Conservation (phyloP, 306 rosid genomes). For the Benincasa hispida region DNA sequence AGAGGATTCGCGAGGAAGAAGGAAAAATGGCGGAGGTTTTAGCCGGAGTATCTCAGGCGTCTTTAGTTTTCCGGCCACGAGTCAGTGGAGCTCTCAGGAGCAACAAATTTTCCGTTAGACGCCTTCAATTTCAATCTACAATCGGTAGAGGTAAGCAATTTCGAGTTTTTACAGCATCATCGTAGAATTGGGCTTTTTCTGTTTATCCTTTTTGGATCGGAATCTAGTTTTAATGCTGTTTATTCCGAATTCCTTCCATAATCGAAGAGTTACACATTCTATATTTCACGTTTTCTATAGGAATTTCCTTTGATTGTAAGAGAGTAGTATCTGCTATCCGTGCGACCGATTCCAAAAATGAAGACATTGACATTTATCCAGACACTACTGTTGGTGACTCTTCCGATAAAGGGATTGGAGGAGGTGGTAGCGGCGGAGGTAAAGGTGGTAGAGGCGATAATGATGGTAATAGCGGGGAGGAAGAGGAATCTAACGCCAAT, state of each 20-base stretch:
- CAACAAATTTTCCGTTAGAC: not conserved
- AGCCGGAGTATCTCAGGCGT: constrained; percentile 8
- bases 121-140: constrained; percentile 3
- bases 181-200: not conserved
- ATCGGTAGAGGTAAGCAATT: constrained; percentile 1
- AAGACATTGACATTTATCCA: not conserved
- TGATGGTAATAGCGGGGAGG: constrained; percentile 25
- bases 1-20: not conserved
- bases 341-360: constrained; percentile 4
- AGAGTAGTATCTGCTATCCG: not conserved
- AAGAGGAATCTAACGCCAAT: constrained; percentile 38
- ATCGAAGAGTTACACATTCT: not conserved
- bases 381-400: not conserved
- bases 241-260: not conserved
- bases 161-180: not conserved
- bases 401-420: constrained; percentile 21
- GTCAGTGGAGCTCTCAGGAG: not conserved
- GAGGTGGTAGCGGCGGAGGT: constrained; percentile 29
- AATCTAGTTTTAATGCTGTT: not conserved
- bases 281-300: not conserved
- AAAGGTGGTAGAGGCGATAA: constrained; percentile 24
- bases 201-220: not conserved
- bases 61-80: not conserved
- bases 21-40: constrained; percentile 1
- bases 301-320: not conserved